A percentile compares a stretch with the other conserved stretches of the same genome.
Evolutionary conservation across 305 asterid species (phyloP).

Genomic region (Solanum chacoense): DNA sequence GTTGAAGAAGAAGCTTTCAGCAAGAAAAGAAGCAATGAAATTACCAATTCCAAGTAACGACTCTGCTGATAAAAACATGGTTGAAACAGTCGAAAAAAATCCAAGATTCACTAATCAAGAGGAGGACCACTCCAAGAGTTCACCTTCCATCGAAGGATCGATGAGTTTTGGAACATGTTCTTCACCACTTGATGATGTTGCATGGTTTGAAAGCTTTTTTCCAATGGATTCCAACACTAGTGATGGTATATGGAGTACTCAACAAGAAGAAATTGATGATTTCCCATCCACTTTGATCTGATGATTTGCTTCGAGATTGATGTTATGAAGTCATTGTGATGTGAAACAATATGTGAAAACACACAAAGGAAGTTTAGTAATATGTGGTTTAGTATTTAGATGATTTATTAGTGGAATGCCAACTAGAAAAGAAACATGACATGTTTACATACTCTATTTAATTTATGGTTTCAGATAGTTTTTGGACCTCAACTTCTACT

Average conservation of each 20-base stretch:
- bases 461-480: background rate
- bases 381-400: background rate
- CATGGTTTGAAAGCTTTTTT: background rate
- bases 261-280: background rate
- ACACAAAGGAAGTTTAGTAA: background rate
- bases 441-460: background rate
- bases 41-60: background rate
- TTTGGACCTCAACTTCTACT: background rate
- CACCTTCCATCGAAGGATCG: background rate
- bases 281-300: background rate
- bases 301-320: background rate
- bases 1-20: constrained; percentile 8
- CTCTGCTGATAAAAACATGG: background rate
- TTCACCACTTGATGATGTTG: background rate
- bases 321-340: background rate
- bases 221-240: background rate
- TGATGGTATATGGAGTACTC: constrained; percentile 1
- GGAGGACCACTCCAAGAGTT: background rate
- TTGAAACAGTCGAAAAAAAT: background rate
- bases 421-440: background rate
- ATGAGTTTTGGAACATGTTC: background rate
- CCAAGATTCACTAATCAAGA: background rate
- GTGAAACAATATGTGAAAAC: background rate
- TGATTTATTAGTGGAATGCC: background rate
- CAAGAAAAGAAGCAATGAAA: background rate